A percentile compares a stretch with the other conserved stretches of the same genome.
Evolutionary conservation across 2,329 filamentous ascomycete genomes (phyloP).

Genomic region (Celoporthe dispersa): DNA sequence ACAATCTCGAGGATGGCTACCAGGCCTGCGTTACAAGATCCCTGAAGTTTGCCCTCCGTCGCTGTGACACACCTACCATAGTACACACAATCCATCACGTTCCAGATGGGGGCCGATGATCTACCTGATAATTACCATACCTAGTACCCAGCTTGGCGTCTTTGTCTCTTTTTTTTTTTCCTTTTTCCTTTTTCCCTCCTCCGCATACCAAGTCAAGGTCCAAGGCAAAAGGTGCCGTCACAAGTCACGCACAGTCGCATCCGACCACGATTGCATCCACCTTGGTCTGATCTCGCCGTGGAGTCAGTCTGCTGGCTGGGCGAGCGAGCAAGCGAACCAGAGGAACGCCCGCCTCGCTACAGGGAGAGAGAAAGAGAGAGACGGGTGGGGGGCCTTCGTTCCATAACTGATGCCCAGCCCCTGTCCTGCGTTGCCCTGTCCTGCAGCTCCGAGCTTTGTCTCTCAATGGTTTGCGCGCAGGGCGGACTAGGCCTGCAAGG

Average conservation of each 20-base stretch:
- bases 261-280: background rate
- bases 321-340: background rate
- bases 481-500: conserved; percentile 24
- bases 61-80: too few relatives aligned
- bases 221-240: background rate
- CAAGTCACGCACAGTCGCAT: background rate
- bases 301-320: background rate
- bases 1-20: background rate
- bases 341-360: background rate
- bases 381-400: background rate
- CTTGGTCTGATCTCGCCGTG: background rate
- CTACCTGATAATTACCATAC: background rate
- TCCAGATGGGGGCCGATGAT: too few relatives aligned
- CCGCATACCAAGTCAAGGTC: background rate
- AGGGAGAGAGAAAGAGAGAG: too few relatives aligned
- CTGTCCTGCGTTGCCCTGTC: conserved; percentile 1
- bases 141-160: background rate
- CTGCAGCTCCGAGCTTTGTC: conserved; percentile 12
- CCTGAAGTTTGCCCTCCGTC: conserved; percentile 4
- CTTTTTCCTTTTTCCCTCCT: too few relatives aligned
- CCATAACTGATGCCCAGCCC: conserved; percentile 21
- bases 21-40: background rate
- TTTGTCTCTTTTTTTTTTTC: background rate
- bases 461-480: conserved; percentile 14
- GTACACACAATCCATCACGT: background rate